Evolutionary conservation across 257 asterid genomes (phyloP), one percentile per base, ranked within the genome.

Genomic region (Coffea canephora): DNA sequence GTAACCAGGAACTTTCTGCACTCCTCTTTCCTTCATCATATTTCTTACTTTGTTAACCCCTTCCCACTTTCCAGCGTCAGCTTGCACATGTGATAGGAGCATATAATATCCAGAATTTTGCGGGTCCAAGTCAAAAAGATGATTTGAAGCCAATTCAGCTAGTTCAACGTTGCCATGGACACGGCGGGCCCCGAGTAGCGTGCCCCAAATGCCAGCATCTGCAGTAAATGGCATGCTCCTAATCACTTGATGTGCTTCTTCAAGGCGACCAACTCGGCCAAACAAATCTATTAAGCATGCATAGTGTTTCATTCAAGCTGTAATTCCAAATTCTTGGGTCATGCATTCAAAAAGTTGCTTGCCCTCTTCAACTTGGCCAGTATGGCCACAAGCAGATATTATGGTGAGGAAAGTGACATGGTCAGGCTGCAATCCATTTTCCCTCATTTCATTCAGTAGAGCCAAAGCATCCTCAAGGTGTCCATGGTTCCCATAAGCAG

Each of bases 131-230:
- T 68, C 79, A 67, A 86, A 77, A 12, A 95, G 88, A 83, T 88
- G 89, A 70, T 82, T 80, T 23, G 97, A 91, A 10, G 97, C 97
- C 88, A 88, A 54, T 86, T 90, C 97, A 6, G 98, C 98, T 23
- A 93, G 93, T 86, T 91, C 91, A 25, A 88, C 82, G 70, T 92
- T 84, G 75, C 94, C 93, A 86, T 95, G 97, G 34, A 90, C 85
- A 31, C 96, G 89, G 79, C 92, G 89, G 59, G 97, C 94, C 55
- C 98, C 98, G 13, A 95, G 90, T 52, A 95, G 69, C 0, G 99
- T 86, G 3, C 98, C 99, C 99, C 99, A 95, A 49, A 92, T 85
- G 50, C 97, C 96, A 12, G 97, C 97, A 76, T 92, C 99, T 10
- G 98, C 94, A 68, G 87, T 67, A 79, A 88, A 92, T 8, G 95